These are phyloP conservation scores for Pseudoneurospora amorphoporcata DNA, from an alignment of 495 filamentous ascomycete species.

Conservation along the genomic window DNA sequence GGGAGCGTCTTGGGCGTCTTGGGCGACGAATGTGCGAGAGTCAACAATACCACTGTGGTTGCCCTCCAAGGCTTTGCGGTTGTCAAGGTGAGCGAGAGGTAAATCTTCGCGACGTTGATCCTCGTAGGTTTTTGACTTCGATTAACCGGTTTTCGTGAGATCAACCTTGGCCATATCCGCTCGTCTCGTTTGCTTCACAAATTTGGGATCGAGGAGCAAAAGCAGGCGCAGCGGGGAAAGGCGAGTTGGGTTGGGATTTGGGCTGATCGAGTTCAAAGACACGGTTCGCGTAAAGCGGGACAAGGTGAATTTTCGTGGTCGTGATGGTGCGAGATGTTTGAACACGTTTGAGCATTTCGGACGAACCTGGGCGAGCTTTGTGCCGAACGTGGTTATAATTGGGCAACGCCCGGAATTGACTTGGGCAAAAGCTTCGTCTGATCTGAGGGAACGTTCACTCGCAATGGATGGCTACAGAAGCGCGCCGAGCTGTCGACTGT, in stretches of 20 bases:
- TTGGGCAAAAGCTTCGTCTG: not conserved
- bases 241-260: not conserved
- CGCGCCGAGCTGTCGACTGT: not conserved
- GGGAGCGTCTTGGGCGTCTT: not conserved
- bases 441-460: not conserved
- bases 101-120: not conserved
- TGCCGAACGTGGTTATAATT: not conserved
- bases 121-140: not conserved
- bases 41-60: not conserved
- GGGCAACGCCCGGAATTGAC: not conserved
- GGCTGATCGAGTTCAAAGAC: not conserved
- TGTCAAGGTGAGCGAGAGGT: not conserved
- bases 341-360: not conserved
- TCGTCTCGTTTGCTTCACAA: not conserved
- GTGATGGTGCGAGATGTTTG: not conserved
- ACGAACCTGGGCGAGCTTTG: not conserved
- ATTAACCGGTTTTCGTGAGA: not conserved
- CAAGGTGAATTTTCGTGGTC: not conserved
- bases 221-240: not conserved
- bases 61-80: not conserved
- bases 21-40: not conserved
- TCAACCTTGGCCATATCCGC: not conserved
- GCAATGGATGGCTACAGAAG: not conserved
- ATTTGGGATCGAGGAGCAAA: not conserved
- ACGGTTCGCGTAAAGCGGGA: not conserved